Conservation (phyloP, 306 rosid genomes). For the Amphicarpaea edgeworthii region DNA sequence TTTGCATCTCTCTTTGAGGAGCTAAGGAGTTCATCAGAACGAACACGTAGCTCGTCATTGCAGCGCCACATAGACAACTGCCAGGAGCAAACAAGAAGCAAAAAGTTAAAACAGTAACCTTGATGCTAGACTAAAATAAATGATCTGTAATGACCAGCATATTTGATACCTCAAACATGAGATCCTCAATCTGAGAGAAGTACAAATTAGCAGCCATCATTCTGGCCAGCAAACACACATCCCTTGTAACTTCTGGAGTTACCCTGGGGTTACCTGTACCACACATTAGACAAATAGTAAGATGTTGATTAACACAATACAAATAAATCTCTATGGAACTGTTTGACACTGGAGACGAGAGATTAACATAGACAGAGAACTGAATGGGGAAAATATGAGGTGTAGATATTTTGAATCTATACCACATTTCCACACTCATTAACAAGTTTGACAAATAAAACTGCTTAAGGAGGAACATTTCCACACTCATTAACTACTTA, state of each 20-base stretch:
- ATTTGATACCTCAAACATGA: constrained; percentile 86
- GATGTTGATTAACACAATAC: background rate
- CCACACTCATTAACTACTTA: constrained; percentile 17
- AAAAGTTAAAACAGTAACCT: constrained; percentile 3
- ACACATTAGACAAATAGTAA: constrained; percentile 40
- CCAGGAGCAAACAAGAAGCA: constrained; percentile 3
- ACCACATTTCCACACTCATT: background rate
- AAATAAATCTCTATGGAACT: constrained; percentile 9
- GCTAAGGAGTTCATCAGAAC: constrained; percentile 69
- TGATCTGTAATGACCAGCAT: constrained; percentile 2
- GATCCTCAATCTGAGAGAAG: constrained; percentile 93
- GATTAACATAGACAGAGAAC: background rate
- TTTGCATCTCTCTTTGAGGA: constrained; percentile 82
- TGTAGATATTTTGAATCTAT: background rate
- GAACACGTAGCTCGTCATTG: constrained; percentile 72
- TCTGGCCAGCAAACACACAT: constrained; percentile 90
- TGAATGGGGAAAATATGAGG: constrained; percentile 23
- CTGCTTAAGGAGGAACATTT: background rate
- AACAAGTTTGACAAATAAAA: constrained; percentile 22
- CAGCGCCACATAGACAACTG: constrained; percentile 98
- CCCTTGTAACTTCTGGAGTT: constrained; percentile 92
- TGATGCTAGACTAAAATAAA: background rate
- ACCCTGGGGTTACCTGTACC: constrained; percentile 90
- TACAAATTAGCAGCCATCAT: constrained; percentile 95
- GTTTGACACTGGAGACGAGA: background rate